These are phyloP conservation scores for Breviolum minutum DNA, from an alignment of 73 alveolate genomes.

Conservation along the genomic window DNA sequence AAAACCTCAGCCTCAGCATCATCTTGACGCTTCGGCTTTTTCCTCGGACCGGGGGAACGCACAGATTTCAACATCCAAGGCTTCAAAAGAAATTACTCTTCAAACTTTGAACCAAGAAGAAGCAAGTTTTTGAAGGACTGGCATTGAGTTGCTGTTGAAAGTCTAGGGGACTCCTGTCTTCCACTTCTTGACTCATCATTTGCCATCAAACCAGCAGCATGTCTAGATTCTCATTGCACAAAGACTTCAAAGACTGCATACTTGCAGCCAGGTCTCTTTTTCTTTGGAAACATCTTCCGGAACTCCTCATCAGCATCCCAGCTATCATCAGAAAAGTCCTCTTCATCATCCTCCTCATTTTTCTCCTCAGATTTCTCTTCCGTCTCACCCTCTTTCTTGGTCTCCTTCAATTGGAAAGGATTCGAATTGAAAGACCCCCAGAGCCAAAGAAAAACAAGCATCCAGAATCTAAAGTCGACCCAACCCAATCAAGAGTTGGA, in stretches of 20 bases:
- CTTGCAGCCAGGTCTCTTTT: background rate
- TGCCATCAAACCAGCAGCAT: background rate
- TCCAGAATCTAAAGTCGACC: no score
- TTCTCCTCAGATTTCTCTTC: background rate
- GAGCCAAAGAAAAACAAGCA: no score
- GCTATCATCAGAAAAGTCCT: constrained; percentile 57
- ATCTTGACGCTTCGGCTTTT: constrained; percentile 6
- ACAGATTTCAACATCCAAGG: background rate
- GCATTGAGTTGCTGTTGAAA: no score
- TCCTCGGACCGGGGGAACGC: background rate
- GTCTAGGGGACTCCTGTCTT: no score
- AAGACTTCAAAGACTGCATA: background rate
- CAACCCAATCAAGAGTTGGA: no score
- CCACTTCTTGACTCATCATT: no score
- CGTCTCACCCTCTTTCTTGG: background rate
- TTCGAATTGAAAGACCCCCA: no score
- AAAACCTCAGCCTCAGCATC: constrained; percentile 27
- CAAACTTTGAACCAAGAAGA: no score
- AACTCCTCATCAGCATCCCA: constrained; percentile 60
- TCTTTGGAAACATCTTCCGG: constrained; percentile 64
- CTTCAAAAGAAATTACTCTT: no score
- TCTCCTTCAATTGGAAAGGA: background rate
- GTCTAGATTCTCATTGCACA: background rate
- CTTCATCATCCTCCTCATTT: constrained; percentile 16
- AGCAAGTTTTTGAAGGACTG: no score